Evolutionary conservation across 1,284 basidiomycete genomes (phyloP), one percentile per base, ranked within the genome.

Genomic region (Kalmanozyma brasiliensis): DNA sequence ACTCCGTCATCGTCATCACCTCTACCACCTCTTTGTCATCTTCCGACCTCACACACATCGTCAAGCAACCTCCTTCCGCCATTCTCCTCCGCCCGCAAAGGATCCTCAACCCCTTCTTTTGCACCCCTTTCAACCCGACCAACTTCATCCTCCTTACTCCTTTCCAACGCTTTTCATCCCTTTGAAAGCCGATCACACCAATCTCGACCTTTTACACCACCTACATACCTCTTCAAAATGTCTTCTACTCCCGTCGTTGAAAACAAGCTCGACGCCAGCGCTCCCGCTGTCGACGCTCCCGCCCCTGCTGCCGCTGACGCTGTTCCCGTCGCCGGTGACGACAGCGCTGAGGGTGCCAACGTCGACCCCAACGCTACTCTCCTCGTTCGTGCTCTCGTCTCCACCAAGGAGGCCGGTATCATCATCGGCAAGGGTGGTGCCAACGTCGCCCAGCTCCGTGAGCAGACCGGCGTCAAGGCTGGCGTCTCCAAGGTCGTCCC

Each of bases 401-500:
- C 70, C 70, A 79, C 77, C 53, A 79, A 79, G 67, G 77, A 79
- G 52, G 74, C 77, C 20, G 79, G 79, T 40, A 78, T 80, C 58
- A 80, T 80, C 75, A 80, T 80, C 37, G 93, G 95, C 77, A 97
- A 93, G 82, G 93, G 87, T 60, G 95, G 95, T 63, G 92, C 93
- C 86, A 98, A 97, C 81, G 95, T 98, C 79, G 95, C 95, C 70
- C 91, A 94, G 84, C 88, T 98, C 75, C 89, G 95, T 70, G 92
- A 95, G 77, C 89, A 91, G 81, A 96, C 94, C 44, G 93, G 92
- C 74, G 94, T 96, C 85, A 98, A 94, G 86, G 94, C 95, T 62
- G 95, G 95, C 80, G 95, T 98, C 83, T 93, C 90, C 87, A 98
- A 97, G 85, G 94, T 98, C 85, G 93, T 96, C 63, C 89, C 89